Percentiles rank a stretch among this genome's conserved stretches.
phyloP scores from a whole-genome alignment of 305 asterid species.

The Plantago lanceolata region DNA sequence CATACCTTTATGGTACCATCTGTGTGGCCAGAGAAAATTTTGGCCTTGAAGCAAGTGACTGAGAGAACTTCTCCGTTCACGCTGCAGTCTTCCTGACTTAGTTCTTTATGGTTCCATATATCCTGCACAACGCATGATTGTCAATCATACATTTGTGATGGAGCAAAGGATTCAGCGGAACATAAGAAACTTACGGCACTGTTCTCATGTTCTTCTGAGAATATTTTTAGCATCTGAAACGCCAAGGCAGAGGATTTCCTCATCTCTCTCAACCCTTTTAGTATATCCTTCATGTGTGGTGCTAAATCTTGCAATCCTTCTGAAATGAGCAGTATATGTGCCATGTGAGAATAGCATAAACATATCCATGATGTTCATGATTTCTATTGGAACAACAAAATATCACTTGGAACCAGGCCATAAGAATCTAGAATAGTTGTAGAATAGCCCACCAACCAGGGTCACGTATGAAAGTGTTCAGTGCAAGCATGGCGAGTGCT shows the following conservation, averaged over 20 bases:
- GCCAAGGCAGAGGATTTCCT: slow-evolving; percentile 67
- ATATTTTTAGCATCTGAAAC: slow-evolving; percentile 56
- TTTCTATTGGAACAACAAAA: background rate
- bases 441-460: slow-evolving; percentile 40
- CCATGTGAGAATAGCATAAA: slow-evolving; percentile 18
- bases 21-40: slow-evolving; percentile 68
- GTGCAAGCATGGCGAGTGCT: slow-evolving; percentile 75
- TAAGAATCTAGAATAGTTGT: background rate
- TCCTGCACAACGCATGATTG: slow-evolving; percentile 44
- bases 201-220: slow-evolving; percentile 65
- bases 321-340: slow-evolving; percentile 27
- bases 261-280: slow-evolving; percentile 70
- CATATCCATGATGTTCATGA: background rate
- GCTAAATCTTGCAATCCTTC: slow-evolving; percentile 66
- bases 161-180: slow-evolving; percentile 5
- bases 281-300: slow-evolving; percentile 58
- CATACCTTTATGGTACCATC: slow-evolving; percentile 79
- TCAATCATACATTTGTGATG: background rate
- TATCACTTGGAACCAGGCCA: background rate
- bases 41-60: slow-evolving; percentile 45
- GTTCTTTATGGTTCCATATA: slow-evolving; percentile 66
- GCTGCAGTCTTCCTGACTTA: slow-evolving; percentile 60
- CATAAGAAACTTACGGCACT: slow-evolving; percentile 48
- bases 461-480: slow-evolving; percentile 61
- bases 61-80: slow-evolving; percentile 64